Evolutionary conservation across 2,329 filamentous ascomycete genomes (phyloP), one percentile per base, ranked within the genome.

Genomic region (Venturia aucupariae): DNA sequence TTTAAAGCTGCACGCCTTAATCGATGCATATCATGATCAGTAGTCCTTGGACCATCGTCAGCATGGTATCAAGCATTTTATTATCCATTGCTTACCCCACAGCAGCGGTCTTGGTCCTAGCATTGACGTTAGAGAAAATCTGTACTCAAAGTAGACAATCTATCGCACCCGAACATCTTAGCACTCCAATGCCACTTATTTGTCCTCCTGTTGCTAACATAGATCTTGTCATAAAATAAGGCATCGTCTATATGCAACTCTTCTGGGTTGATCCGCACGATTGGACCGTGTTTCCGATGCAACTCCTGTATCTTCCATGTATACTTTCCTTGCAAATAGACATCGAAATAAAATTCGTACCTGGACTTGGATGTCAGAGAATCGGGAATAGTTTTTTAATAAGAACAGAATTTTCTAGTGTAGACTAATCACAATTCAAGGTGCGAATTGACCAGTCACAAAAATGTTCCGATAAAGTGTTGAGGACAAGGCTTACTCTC

Each of bases 11-110:
- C 68, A 57, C 71, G 70, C 39, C 74, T 70, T 15, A 67, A 54
- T n/a, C 71, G 72, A 67, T 77, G 75, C 24, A 75, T 54, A 4
- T 72, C 71, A 67, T 75, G 71, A 30, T 63, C 60, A 4, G 65
- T 64, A 0, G 72, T 71, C 2, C 51, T 57, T 32, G 6, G 15
- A 19, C 67, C 68, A 51, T 0, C 68, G 32, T 38, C 11, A 38
- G 61, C 42, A 4, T 48, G 19, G 7, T 4, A 15, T 19, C 8
- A 24, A 4, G 22, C 54, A 38, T 35, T 15, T 30, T 15, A 17
- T 3, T 19, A 22, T n/a, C 3, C 4, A 7, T n/a, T 57, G 30
- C 51, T 57, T 35, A 57, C 51, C 51, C 60, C 30, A 62, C 64
- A 62, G 60, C 44, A n/a, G 57, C 63, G 15, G 39, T 64, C 24